Percentiles rank a stretch among this genome's conserved stretches.
Evolutionary conservation across 2,329 filamentous ascomycete species (phyloP).

Genomic region (Dothistroma septosporum): DNA sequence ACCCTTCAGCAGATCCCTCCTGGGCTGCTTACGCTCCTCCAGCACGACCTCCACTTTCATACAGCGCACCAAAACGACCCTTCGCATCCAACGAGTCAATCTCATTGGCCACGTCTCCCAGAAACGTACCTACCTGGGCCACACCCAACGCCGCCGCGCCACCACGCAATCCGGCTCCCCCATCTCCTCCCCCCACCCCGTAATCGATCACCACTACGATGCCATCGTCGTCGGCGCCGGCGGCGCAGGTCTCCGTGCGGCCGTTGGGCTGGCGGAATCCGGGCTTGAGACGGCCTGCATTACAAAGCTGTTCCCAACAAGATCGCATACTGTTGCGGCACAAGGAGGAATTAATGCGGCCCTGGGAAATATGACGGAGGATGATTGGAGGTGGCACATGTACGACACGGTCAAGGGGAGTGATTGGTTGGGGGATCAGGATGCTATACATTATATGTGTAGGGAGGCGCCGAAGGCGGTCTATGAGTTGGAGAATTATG

Average conservation of each 20-base stretch:
- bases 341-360: slow-evolving; percentile 62
- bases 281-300: slow-evolving; percentile 63
- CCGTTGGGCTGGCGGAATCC: slow-evolving; percentile 60
- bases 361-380: slow-evolving; percentile 53
- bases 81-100: slow-evolving; percentile 9
- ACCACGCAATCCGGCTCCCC: slow-evolving; percentile 23
- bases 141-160: slow-evolving; percentile 28
- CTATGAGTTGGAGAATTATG: slow-evolving; percentile 54
- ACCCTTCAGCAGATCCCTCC: slow-evolving; percentile 13
- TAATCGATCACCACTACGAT: slow-evolving; percentile 97
- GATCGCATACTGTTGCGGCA: slow-evolving; percentile 63
- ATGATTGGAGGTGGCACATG: slow-evolving; percentile 59
- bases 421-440: slow-evolving; percentile 58
- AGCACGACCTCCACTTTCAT: slow-evolving; percentile 3
- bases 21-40: slow-evolving; percentile 16
- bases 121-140: slow-evolving; percentile 21
- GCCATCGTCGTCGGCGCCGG: slow-evolving; percentile 51
- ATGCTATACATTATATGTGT: slow-evolving; percentile 59
- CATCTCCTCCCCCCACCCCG: slow-evolving; percentile 64
- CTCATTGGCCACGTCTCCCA: slow-evolving; percentile 9
- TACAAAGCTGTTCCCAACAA: slow-evolving; percentile 58
- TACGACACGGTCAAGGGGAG: slow-evolving; percentile 58
- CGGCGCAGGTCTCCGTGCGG: slow-evolving; percentile 60
- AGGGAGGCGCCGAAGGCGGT: slow-evolving; percentile 52
- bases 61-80: slow-evolving; percentile 8